phyloP scores from a whole-genome alignment of 163 green algal species.

The Scenedesmus sp. region DNA sequence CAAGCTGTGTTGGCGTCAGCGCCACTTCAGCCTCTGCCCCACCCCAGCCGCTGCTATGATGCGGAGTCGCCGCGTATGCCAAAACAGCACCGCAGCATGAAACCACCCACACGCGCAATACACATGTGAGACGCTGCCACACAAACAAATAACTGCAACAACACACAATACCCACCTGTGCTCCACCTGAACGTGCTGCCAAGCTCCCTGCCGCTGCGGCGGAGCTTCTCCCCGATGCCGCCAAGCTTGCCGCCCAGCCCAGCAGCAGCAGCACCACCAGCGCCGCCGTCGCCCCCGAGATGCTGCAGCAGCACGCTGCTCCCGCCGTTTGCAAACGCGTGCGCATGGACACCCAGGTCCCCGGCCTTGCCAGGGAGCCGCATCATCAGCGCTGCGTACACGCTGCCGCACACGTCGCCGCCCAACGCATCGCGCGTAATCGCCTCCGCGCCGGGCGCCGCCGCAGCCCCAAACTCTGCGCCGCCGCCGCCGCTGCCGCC shows the following conservation, averaged over 20 bases:
- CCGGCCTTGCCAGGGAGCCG: constrained; percentile 46
- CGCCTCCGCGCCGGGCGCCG: neutral
- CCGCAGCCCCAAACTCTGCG: neutral
- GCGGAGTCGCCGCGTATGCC: no score
- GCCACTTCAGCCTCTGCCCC: no score
- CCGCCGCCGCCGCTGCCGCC: constrained; percentile 20
- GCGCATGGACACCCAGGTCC: constrained; percentile 55
- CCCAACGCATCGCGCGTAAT: constrained; percentile 69
- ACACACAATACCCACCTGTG: no score
- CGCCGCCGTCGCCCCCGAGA: neutral
- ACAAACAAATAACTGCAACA: neutral
- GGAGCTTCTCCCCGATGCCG: neutral
- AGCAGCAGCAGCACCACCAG: neutral
- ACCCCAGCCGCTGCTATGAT: no score
- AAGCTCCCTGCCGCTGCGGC: neutral
- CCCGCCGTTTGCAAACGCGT: constrained; percentile 77
- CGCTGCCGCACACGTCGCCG: constrained; percentile 67
- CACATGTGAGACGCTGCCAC: no score
- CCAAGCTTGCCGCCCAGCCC: neutral
- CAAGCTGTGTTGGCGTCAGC: no score
- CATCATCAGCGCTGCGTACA: constrained; percentile 62
- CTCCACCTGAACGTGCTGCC: constrained; percentile 36
- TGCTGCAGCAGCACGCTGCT: constrained; percentile 60
- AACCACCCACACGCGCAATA: no score
- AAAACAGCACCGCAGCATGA: no score